phyloP scores from a whole-genome alignment of 495 filamentous ascomycete species.

The Xylaria curta region DNA sequence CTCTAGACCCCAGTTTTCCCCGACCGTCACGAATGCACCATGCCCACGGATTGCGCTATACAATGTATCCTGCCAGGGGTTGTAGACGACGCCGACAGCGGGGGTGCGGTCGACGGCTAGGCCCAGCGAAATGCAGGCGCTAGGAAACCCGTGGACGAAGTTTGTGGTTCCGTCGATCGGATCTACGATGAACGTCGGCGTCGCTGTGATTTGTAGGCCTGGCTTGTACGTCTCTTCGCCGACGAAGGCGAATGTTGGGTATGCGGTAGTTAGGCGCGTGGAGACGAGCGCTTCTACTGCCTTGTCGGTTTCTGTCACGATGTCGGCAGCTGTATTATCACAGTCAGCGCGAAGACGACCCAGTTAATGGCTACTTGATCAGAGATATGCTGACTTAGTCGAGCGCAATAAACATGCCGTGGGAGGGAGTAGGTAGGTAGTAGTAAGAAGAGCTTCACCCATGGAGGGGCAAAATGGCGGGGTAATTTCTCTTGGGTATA shows the following conservation, averaged over 20 bases:
- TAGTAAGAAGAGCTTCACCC: slow-evolving; percentile 10
- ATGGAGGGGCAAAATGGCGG: slow-evolving; percentile 33
- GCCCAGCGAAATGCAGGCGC: slow-evolving; percentile 82
- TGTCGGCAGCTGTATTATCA: slow-evolving; percentile 67
- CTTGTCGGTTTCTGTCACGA: slow-evolving; percentile 87
- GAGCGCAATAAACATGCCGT: background rate
- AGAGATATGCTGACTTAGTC: too few relatives aligned
- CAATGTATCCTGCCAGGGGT: slow-evolving; percentile 72
- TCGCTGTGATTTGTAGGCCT: slow-evolving; percentile 64
- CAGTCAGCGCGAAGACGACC: background rate
- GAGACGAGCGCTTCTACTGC: slow-evolving; percentile 81
- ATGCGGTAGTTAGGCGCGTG: slow-evolving; percentile 63
- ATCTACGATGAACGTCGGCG: slow-evolving; percentile 86
- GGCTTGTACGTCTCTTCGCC: slow-evolving; percentile 87
- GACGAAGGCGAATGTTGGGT: slow-evolving; percentile 75
- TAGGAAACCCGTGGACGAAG: slow-evolving; percentile 83
- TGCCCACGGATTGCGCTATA: slow-evolving; percentile 74
- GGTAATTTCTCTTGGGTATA: background rate
- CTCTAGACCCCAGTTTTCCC: slow-evolving; percentile 39
- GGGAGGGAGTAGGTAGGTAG: slow-evolving; percentile 5
- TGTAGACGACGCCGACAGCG: slow-evolving; percentile 82
- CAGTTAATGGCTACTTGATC: too few relatives aligned
- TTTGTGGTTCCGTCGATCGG: slow-evolving; percentile 92
- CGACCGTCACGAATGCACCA: slow-evolving; percentile 66
- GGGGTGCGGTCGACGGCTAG: slow-evolving; percentile 69